Base-by-base conservation (phyloP, 2,329 filamentous ascomycete genomes). In the Cryphonectria japonica region DNA sequence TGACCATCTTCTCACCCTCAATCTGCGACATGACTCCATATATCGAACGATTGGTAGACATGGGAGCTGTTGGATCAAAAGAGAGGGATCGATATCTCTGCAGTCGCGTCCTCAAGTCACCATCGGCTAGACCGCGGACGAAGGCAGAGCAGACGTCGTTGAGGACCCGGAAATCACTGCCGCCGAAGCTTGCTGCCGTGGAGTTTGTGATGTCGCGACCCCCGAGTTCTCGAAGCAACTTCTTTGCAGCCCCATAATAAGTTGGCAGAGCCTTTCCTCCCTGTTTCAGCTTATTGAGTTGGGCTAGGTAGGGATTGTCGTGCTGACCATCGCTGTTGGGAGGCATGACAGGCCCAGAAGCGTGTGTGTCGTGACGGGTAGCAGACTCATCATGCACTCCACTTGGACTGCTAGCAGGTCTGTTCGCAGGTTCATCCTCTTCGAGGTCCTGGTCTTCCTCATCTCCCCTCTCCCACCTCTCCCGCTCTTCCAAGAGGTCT, bases 401-500 rank as follows among this genome's bases (percentile, higher is more conserved):
- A 19, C 8, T 29, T 41, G 65, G 50, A n/a, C 13, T 66, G 19
- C 29, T 22, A 3, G 74, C 70, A 19, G 76, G 76, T 9, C 80
- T 79, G 19, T 79, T 80, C 0, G 82, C 81, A n/a, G 80, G 78
- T 22, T 78, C 80, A 26, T 82, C 81, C 2, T 80, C 78, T 2
- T 73, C 74, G 3, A 78, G 77, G 4, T 80, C 79, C 6, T 77
- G 75, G 2, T 84, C 84, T 3, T 80, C 78, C 3, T 79, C 82
- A 66, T 81, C 83, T 61, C 84, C 88, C 61, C 81, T 85, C 74
- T 95, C 92, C 92, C 93, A 95, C 76, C 90, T 93, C 60, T 84
- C 80, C 8, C 92, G 87, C 76, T 92, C 91, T 46, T 89, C 85
- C 5, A 87, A 77, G 6, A 97, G 84, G 69, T 88, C 89, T 13